These are phyloP conservation scores for Melanogaster broomeanus DNA, from an alignment of 768 basidiomycete genomes.

Conservation along the genomic window DNA sequence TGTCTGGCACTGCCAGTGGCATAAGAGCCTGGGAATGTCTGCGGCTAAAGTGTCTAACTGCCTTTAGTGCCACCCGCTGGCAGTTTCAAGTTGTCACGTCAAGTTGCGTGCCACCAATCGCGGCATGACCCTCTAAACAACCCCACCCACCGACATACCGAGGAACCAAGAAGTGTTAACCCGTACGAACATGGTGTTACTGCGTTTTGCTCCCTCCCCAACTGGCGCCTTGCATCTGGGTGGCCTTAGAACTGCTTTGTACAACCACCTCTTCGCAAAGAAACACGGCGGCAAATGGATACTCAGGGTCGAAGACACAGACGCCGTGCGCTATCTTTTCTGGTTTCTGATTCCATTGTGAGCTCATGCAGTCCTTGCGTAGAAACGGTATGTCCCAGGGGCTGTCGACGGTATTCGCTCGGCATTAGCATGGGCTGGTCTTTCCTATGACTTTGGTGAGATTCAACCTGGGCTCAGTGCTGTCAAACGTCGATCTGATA, in stretches of 20 bases:
- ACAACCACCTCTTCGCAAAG: conserved; percentile 85
- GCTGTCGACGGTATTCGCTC: conserved; percentile 79
- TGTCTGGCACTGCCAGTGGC: too few species aligned
- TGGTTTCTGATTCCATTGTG: not conserved
- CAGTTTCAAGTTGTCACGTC: too few species aligned
- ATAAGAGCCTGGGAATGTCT: too few species aligned
- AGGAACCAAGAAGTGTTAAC: too few species aligned
- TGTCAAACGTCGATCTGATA: conserved; percentile 3
- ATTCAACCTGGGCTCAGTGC: conserved; percentile 11
- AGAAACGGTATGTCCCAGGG: conserved; percentile 82
- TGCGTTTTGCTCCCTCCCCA: conserved; percentile 97
- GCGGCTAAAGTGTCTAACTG: too few species aligned
- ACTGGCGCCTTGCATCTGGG: conserved; percentile 95
- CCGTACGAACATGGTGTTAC: conserved; percentile 49
- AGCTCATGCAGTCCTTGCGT: not conserved
- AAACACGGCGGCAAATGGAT: conserved; percentile 89
- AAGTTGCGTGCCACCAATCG: too few species aligned
- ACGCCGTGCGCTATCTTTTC: conserved; percentile 60
- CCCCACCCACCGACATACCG: too few species aligned
- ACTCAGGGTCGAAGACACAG: conserved; percentile 93
- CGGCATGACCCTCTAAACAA: too few species aligned
- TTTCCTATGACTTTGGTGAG: conserved; percentile 88
- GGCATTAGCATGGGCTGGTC: conserved; percentile 86
- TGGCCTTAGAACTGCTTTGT: conserved; percentile 90
- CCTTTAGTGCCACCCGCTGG: too few species aligned